Conservation (phyloP, 257 asterid species). For the Osmanthus fragrans region DNA sequence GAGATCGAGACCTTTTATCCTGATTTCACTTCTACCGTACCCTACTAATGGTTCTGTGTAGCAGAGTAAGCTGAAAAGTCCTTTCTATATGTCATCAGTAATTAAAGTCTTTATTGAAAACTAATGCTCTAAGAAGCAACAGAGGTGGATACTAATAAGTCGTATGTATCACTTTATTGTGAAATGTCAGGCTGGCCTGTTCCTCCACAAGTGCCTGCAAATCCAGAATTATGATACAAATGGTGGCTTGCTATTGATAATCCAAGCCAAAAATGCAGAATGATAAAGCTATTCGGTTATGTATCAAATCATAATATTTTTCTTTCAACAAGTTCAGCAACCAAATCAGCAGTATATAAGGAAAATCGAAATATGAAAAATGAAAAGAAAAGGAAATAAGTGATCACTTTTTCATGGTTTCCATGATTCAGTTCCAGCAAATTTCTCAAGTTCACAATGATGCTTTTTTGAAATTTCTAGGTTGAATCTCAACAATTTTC, state of each 20-base stretch:
- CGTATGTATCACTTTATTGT: background rate
- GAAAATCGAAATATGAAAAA: background rate
- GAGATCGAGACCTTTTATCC: background rate
- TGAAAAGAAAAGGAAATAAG: background rate
- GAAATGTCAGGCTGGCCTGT: background rate
- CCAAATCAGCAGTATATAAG: background rate
- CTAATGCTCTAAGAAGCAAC: background rate
- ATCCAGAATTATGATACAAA: background rate
- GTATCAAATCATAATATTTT: background rate
- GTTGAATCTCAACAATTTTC: background rate
- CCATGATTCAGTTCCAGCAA: background rate
- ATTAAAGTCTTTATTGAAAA: no score
- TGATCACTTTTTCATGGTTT: background rate
- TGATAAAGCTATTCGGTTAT: background rate
- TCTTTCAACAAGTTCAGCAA: background rate
- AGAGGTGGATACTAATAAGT: background rate
- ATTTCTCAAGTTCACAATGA: background rate
- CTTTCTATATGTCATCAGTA: no score
- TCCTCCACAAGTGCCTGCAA: background rate
- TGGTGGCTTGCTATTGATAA: background rate
- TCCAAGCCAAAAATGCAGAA: background rate
- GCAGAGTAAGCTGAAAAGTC: background rate
- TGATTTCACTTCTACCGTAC: background rate
- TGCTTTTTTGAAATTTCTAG: background rate
- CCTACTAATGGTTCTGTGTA: background rate